Base-by-base conservation (phyloP, 1,284 basidiomycete species). In the Inonotus hispidus region DNA sequence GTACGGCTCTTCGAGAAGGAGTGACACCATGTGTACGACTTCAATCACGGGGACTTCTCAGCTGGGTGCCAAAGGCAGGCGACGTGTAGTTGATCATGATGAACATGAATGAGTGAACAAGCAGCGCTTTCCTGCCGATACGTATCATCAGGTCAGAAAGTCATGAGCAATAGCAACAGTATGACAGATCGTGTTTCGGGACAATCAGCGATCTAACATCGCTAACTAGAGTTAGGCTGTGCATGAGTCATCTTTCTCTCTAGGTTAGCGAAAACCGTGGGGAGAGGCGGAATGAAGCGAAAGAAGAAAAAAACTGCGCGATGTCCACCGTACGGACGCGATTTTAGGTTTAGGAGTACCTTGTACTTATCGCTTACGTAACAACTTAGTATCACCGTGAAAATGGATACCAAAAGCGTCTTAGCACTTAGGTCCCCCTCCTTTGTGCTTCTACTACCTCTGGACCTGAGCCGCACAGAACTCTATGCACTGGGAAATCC, bases 381-480 rank as follows among this genome's bases (percentile, higher is more conserved):
- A 37, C 25, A 5, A 39, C 29, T n/a, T n/a, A n/a, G n/a, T n/a
- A n/a, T n/a, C n/a, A n/a, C n/a, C n/a, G n/a, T n/a, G n/a, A n/a
- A n/a, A n/a, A n/a, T n/a, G n/a, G n/a, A n/a, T n/a, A n/a, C 50
- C 50, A n/a, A 52, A 52, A 14, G 16, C 29, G 32, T 16, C 14
- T 32, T 35, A 52, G 50, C 50, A 29, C 50, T 52, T 35, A 10
- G 41, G 27, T 7, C 56, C 37, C 14, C 56, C 35, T 47, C 56
- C n/a, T n/a, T n/a, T n/a, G n/a, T n/a, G n/a, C n/a, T n/a, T n/a
- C n/a, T n/a, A n/a, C n/a, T n/a, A n/a, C n/a, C n/a, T 11, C 56
- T 58, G 56, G 56, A 41, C 56, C 56, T 58, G 56, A 35, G 32
- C 25, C 47, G 47, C 56, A 37, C 35, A 50, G 43, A 25, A 46